phyloP scores from a whole-genome alignment of 1,139 yeast species.

The Kazachstania sp. region DNA sequence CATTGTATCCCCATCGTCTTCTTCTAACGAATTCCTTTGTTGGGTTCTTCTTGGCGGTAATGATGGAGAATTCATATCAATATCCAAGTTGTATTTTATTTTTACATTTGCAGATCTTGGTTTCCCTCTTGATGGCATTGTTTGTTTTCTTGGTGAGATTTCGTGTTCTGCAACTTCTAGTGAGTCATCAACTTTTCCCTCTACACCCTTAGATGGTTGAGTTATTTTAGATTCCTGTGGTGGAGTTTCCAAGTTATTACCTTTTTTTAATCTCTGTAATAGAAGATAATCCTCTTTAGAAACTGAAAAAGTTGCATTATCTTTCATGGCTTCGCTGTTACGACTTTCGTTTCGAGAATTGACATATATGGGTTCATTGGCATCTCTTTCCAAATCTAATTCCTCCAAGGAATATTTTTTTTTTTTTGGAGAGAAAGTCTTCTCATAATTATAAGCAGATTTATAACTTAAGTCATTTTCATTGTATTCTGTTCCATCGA shows the following conservation, averaged over 20 bases:
- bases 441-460: conserved; percentile 35
- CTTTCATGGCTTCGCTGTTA: not conserved
- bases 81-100: conserved; percentile 2
- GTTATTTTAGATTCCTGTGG: not conserved
- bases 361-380: not conserved
- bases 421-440: conserved; percentile 22
- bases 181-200: not conserved
- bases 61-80: conserved; percentile 5
- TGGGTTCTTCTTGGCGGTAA: conserved; percentile 7
- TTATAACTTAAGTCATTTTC: conserved; percentile 23
- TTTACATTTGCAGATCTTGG: conserved; percentile 10
- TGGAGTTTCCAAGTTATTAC: not conserved
- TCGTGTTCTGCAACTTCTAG: conserved; percentile 1
- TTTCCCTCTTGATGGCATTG: conserved; percentile 15
- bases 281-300: conserved; percentile 27
- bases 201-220: too few species aligned
- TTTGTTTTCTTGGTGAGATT: not conserved
- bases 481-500: not conserved
- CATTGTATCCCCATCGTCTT: not conserved
- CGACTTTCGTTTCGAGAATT: not conserved
- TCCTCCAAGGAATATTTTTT: conserved; percentile 5
- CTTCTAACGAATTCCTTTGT: not conserved
- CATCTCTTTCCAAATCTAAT: conserved; percentile 3
- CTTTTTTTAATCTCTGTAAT: conserved; percentile 18
- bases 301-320: conserved; percentile 13